Evolutionary conservation across 2,329 filamentous ascomycete species (phyloP).

Genomic region (Diaporthe vaccinii): DNA sequence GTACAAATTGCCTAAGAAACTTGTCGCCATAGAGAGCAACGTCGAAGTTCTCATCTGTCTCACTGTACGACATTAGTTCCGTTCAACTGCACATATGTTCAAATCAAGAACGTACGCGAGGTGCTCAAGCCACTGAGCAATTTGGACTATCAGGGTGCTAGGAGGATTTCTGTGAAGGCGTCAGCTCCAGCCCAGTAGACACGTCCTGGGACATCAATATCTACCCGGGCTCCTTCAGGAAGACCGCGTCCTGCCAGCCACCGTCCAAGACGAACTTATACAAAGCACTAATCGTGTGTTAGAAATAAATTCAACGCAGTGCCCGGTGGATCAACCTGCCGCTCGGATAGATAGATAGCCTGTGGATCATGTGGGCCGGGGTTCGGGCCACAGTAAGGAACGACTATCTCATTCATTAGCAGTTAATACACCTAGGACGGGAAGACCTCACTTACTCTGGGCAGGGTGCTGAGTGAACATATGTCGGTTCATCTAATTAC

Average conservation of each 20-base stretch:
- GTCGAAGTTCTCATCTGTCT: not conserved
- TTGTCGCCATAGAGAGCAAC: not conserved
- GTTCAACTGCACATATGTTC: not conserved
- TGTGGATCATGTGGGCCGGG: not conserved
- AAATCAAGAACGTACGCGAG: not conserved
- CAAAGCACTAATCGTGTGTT: not conserved
- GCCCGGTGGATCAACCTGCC: not conserved
- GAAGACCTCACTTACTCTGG: not conserved
- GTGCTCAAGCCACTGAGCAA: not conserved
- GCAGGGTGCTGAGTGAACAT: not conserved
- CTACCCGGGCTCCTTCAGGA: not conserved
- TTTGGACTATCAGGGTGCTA: not conserved
- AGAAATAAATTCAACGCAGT: fast-evolving
- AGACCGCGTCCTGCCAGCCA: not conserved
- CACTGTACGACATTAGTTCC: not conserved
- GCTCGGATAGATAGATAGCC: not conserved
- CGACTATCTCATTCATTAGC: not conserved
- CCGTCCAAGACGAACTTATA: not conserved
- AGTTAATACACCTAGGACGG: too few relatives aligned
- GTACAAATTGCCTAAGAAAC: not conserved
- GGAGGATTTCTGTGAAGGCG: not conserved
- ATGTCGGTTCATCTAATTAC: not conserved
- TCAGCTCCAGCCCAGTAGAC: not conserved
- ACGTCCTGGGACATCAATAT: too few relatives aligned
- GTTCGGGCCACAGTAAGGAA: not conserved